Percentiles rank a stretch among this genome's conserved stretches.
phyloP scores from a whole-genome alignment of 371 early-diverging fungal genomes.

The Mortierella sp. region DNA sequence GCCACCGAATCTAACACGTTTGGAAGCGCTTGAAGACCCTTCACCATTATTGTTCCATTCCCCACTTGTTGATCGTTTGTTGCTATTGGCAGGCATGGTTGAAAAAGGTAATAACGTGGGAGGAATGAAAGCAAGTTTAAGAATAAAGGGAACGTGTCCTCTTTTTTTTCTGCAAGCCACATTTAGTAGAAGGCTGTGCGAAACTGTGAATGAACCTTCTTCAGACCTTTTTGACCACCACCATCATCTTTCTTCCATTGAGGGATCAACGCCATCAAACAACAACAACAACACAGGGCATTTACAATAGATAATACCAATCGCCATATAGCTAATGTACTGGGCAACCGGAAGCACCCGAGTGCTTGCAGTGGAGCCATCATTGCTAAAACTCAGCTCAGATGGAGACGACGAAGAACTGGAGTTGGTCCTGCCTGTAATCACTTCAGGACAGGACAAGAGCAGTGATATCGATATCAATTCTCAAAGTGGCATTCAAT shows the following conservation, averaged over 20 bases:
- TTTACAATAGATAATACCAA: background rate
- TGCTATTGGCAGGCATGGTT: conserved; percentile 26
- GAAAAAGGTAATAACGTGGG: background rate
- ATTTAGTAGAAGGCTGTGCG: background rate
- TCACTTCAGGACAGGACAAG: conserved; percentile 40
- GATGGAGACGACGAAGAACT: conserved; percentile 55
- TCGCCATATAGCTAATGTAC: conserved; percentile 26
- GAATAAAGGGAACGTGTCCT: background rate
- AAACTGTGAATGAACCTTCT: background rate
- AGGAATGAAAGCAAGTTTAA: background rate
- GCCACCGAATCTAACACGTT: conserved; percentile 47
- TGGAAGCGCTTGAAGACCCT: conserved; percentile 19
- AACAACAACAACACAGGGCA: background rate
- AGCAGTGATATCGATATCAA: conserved; percentile 30
- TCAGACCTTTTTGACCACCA: background rate
- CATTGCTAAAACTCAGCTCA: conserved; percentile 35
- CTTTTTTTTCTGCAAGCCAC: background rate
- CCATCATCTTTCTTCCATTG: background rate
- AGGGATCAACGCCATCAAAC: background rate
- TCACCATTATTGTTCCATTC: conserved; percentile 26
- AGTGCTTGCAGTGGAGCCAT: conserved; percentile 55
- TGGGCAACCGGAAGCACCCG: conserved; percentile 57
- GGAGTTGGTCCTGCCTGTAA: conserved; percentile 49
- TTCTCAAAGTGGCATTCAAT: conserved; percentile 41
- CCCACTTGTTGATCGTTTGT: conserved; percentile 35